phyloP scores from a whole-genome alignment of 202 grass and related monocot species.

The Zoysia matrella region DNA sequence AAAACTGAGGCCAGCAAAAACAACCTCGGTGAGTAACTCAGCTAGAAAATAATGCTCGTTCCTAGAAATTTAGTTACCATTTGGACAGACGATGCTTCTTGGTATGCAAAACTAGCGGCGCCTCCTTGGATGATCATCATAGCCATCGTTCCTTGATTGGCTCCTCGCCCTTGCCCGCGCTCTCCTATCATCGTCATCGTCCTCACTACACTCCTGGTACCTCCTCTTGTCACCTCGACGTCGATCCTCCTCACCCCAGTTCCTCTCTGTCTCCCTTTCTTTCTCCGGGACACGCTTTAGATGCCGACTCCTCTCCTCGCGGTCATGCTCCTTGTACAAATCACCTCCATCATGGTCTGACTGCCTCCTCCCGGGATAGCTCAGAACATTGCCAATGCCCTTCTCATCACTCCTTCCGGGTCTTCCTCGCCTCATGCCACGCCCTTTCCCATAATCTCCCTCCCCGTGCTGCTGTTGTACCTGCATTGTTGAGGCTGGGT shows the following conservation, averaged over 20 bases:
- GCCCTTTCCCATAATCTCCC: conserved; percentile 29
- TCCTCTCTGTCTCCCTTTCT: conserved; percentile 37
- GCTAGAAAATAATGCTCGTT: background rate
- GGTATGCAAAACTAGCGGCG: background rate
- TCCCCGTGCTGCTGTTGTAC: conserved; percentile 39
- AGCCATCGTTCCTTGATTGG: conserved; percentile 42
- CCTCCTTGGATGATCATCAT: conserved; percentile 42
- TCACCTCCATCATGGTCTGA: conserved; percentile 34
- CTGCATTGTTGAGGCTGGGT: background rate
- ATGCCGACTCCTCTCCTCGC: conserved; percentile 21
- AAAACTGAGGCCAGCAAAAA: background rate
- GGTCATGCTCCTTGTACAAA: conserved; percentile 13
- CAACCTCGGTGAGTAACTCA: conserved; percentile 8
- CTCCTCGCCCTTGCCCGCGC: conserved; percentile 26
- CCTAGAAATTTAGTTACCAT: conserved; percentile 45
- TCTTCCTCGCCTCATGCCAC: conserved; percentile 14
- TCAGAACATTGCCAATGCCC: conserved; percentile 35
- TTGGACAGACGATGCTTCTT: conserved; percentile 21
- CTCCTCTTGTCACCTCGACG: conserved; percentile 31
- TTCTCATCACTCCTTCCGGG: conserved; percentile 40
- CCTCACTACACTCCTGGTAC: conserved; percentile 39
- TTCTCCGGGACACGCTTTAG: conserved; percentile 17
- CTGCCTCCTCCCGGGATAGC: conserved; percentile 17
- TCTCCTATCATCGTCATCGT: conserved; percentile 42
- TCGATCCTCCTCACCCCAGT: conserved; percentile 43